Percentiles rank a stretch among this genome's conserved stretches.
Evolutionary conservation across 208 protist species (phyloP).

Genomic region (Leishmania major): DNA sequence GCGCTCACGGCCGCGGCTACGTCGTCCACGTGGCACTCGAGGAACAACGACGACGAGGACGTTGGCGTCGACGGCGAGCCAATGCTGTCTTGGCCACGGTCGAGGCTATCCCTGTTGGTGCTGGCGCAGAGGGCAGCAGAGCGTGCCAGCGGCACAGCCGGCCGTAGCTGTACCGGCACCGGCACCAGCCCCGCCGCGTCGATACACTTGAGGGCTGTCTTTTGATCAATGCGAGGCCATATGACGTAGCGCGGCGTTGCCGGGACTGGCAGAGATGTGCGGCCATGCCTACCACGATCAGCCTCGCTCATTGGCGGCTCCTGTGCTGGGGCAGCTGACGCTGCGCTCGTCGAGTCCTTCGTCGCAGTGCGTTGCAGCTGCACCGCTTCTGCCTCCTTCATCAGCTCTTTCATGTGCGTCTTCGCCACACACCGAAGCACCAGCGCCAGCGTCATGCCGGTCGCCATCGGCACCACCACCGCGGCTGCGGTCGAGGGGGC

Average conservation of each 20-base stretch:
- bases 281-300: not conserved
- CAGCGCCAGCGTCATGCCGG: constrained; percentile 95
- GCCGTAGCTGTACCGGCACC: constrained; percentile 56
- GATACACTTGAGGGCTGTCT: constrained; percentile 98
- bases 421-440: constrained; percentile 70
- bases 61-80: not conserved
- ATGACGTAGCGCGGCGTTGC: constrained; percentile 86
- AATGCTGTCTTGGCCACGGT: not conserved
- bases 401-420: constrained; percentile 18
- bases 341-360: not conserved
- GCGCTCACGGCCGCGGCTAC: constrained; percentile 67
- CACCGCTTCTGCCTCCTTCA: not conserved
- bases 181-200: constrained; percentile 75
- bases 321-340: not conserved
- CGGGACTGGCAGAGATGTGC: not conserved
- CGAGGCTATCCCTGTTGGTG: not conserved
- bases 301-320: not conserved
- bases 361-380: not conserved
- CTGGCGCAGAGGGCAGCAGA: not conserved
- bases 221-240: constrained; percentile 98
- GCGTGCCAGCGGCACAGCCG: constrained; percentile 15
- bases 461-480: constrained; percentile 95
- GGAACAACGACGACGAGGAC: constrained; percentile 49
- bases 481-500: constrained; percentile 39
- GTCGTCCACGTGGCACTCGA: constrained; percentile 68